Evolutionary conservation across 306 rosid species (phyloP).

Genomic region (Leucaena leucocephala): DNA sequence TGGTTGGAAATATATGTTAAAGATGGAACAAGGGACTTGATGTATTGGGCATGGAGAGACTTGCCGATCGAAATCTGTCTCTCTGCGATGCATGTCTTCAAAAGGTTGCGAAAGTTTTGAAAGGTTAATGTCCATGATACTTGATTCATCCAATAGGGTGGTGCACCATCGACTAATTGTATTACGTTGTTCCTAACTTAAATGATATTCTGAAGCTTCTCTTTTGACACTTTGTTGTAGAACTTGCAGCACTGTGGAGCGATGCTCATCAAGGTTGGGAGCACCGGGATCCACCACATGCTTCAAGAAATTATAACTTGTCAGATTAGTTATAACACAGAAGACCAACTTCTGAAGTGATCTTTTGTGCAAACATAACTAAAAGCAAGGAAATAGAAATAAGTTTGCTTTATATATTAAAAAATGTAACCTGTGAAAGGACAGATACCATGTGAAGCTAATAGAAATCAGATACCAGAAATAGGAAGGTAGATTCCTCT

Average conservation of each 20-base stretch:
- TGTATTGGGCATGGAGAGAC: conserved; percentile 44
- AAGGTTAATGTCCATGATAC: conserved; percentile 35
- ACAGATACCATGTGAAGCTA: neutral
- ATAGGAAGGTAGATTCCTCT: neutral
- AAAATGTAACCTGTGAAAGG: neutral
- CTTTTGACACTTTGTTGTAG: conserved; percentile 80
- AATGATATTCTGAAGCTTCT: conserved; percentile 80
- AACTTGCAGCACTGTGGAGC: conserved; percentile 75
- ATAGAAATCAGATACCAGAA: neutral
- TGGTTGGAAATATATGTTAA: conserved; percentile 52
- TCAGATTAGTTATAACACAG: conserved; percentile 25
- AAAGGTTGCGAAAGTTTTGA: conserved; percentile 54
- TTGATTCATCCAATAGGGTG: conserved; percentile 41
- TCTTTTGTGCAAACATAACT: conserved; percentile 9
- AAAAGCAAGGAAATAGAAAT: conserved; percentile 5
- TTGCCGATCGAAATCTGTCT: conserved; percentile 50
- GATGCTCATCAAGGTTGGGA: conserved; percentile 92
- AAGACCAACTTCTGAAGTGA: conserved; percentile 29
- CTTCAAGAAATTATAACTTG: conserved; percentile 49
- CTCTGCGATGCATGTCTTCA: conserved; percentile 44
- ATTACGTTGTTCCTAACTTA: conserved; percentile 95
- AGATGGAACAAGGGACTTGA: conserved; percentile 52
- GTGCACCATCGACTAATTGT: neutral
- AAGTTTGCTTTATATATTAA: conserved; percentile 3
- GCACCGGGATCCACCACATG: conserved; percentile 92